Conservation (phyloP, 116 monocot species). For the Cymodocea nodosa region DNA sequence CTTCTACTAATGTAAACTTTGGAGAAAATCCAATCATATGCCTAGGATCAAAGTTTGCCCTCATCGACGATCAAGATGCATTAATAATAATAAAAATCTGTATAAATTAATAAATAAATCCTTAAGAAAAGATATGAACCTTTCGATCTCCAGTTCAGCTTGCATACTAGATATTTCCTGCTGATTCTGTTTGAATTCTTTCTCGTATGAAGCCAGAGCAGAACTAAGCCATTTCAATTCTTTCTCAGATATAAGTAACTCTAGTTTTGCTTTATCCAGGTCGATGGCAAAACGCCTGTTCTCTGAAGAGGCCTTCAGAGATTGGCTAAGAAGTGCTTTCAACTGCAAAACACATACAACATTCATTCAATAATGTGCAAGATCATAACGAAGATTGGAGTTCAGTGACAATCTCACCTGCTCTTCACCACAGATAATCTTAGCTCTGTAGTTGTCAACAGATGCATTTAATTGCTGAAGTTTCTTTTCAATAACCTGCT, state of each 20-base stretch:
- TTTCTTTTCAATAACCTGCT: constrained; percentile 49
- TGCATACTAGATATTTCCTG: constrained; percentile 39
- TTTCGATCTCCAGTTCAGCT: constrained; percentile 54
- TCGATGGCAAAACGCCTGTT: constrained; percentile 37
- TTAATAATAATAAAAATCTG: too few relatives aligned
- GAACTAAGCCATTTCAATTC: constrained; percentile 72
- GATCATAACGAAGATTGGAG: neutral
- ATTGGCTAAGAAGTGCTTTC: constrained; percentile 52
- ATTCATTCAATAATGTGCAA: neutral
- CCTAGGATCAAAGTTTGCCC: too few relatives aligned
- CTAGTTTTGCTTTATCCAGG: constrained; percentile 47
- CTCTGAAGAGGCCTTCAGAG: constrained; percentile 49
- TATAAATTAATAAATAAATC: too few relatives aligned
- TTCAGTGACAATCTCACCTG: constrained; percentile 30
- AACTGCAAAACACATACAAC: constrained; percentile 25
- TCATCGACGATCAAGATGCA: too few relatives aligned
- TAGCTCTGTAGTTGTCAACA: constrained; percentile 43
- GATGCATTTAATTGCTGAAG: constrained; percentile 56
- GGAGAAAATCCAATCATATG: too few relatives aligned
- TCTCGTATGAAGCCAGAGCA: constrained; percentile 38
- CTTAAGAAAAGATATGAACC: constrained; percentile 20
- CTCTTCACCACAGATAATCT: constrained; percentile 55
- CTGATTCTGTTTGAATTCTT: constrained; percentile 65
- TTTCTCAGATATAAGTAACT: constrained; percentile 66
- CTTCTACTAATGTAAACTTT: too few relatives aligned